phyloP scores from a whole-genome alignment of 371 early-diverging fungal species.

The Funneliformis caledonium region DNA sequence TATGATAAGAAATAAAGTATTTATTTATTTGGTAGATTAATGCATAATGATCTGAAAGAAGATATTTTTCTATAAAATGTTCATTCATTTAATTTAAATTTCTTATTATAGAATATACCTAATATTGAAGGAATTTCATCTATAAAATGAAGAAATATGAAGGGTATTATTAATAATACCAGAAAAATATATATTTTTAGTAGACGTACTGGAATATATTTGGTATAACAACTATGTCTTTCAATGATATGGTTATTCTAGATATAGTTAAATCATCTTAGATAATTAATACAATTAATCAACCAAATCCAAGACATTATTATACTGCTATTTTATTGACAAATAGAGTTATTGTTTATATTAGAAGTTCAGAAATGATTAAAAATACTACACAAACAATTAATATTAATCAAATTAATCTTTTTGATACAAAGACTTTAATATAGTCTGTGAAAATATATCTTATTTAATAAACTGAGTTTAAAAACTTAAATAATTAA shows the following conservation, averaged over 20 bases:
- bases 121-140: neutral
- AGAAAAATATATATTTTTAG: too few species aligned
- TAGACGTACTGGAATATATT: neutral
- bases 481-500: too few species aligned
- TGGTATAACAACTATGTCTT: too few species aligned
- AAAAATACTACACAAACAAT: too few species aligned
- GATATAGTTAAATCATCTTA: neutral
- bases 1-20: too few species aligned
- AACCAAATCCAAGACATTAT: neutral
- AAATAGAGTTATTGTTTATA: neutral
- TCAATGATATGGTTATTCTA: constrained; percentile 1
- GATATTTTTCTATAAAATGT: neutral
- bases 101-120: too few species aligned
- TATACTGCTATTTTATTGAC: neutral
- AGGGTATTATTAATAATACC: too few species aligned
- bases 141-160: neutral
- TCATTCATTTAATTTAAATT: too few species aligned
- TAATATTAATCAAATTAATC: neutral
- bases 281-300: too few species aligned
- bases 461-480: too few species aligned
- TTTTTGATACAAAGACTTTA: neutral
- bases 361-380: neutral
- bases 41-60: neutral
- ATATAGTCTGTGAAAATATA: neutral
- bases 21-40: too few species aligned